Evolutionary conservation across 1,139 yeast genomes (phyloP), one percentile per base, ranked within the genome.

Genomic region (Candida smagusa): DNA sequence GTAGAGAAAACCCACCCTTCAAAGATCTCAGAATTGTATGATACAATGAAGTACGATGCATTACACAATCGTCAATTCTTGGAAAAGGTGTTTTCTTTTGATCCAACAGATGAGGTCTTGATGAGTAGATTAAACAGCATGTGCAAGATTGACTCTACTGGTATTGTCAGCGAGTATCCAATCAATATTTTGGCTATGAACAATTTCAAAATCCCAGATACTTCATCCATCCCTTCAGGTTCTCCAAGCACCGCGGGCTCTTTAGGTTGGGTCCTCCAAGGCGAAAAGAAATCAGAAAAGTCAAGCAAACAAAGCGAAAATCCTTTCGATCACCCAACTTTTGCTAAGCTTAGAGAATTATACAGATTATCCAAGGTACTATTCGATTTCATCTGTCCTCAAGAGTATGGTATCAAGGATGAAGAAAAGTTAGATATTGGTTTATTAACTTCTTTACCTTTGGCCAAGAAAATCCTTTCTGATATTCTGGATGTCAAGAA

Each of bases 1-100:
- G 95, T 89, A 34, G 99, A 94, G 50, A 94, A 94, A 62, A 96
- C 95, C 1, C 98, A 94, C 61, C 99, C 99, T 12, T 84, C 97
- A 2, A 92, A 92, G 63, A 92, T 94, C 41, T 85, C 96, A 31
- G 99, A 94, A 62, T 73, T 94, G 44, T 94, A 94, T 57, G 99
- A 94, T 60, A 90, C 99, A 1, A 92, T 94, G 97, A 94, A 94
- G 63, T 92, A 87, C 56, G 99, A 94, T 65, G 98, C 97, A 6
- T 72, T 94, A 43, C 99, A 94, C 60, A 94, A 94, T 59, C 75
- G 98, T 39, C 86, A 84, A 32, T 92, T 94, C 58, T 68, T 94
- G 58, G 88, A 85, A 55, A 79, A 79, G 47, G 83, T 90, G 5
- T 94, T 94, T 57, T 73, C 82, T 33, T 89, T 86, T 35, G 88